Evolutionary conservation across 2,329 filamentous ascomycete genomes (phyloP), one percentile per base, ranked within the genome.

Genomic region (Dactylella cylindrospora): DNA sequence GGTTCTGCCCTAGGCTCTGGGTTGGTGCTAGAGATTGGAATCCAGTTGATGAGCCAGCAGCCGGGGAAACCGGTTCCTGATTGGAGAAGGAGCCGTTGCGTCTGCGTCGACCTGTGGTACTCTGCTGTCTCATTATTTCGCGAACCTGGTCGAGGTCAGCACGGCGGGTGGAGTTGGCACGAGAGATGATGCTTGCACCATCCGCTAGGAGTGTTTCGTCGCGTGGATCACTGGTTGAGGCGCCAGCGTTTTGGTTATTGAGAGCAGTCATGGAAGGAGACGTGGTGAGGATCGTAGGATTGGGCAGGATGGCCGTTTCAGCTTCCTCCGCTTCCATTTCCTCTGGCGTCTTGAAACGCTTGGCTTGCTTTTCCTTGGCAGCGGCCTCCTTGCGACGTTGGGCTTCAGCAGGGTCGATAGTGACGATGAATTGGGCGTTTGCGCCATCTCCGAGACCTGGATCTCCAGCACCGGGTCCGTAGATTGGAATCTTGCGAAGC

Each of bases 401-500:
- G 4, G 89, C 90, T 66, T 83, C 80, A 0, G 80, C 75, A 65
- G 91, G 85, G 1, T 81, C 77, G 44, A 95, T 84, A 5, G 84
- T 72, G 15, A 96, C 90, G 13, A 84, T 85, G 76, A 93, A 95
- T 4, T 82, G 77, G 0, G 90, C 90, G 73, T 94, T 93, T n/a
- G 76, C 76, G 25, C 74, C 73, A 64, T 77, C 78, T 55, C 83
- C 83, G 2, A 84, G 74, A 9, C 39, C 35, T 3, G 66, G 65
- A 53, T 75, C 76, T 52, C 84, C 87, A 59, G 86, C 90, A 32
- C 85, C 90, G 52, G 91, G 91, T 15, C 77, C 83, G 68, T 88
- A 80, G 70, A 98, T 91, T 7, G 90, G 91, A 13, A 98, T 80
- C 75, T 85, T 90, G 74, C 89, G 87, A 57, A 96, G 76, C 2